These are phyloP conservation scores for Byssochlamys sp. DNA, from an alignment of 2,329 filamentous ascomycete species.

Conservation along the genomic window DNA sequence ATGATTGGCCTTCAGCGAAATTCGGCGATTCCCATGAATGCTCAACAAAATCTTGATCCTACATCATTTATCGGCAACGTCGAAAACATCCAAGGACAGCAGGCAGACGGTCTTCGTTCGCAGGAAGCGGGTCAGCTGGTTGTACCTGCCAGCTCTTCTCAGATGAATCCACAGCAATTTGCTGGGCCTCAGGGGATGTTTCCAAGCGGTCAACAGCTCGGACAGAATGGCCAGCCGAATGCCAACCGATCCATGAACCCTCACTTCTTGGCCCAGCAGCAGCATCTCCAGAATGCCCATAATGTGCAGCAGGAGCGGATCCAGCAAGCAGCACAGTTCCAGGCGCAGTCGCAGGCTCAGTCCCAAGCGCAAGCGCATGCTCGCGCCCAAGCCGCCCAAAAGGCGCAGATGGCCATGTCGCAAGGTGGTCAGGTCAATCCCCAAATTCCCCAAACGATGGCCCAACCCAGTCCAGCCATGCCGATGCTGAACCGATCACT, in stretches of 20 bases:
- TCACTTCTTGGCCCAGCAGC: slow-evolving; percentile 34
- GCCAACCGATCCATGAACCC: slow-evolving; percentile 31
- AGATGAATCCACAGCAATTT: slow-evolving; percentile 35
- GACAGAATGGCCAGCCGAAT: slow-evolving; percentile 28
- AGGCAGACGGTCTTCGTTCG: slow-evolving; percentile 52
- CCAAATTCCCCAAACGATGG: slow-evolving; percentile 28
- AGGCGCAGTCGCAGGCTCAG: slow-evolving; percentile 28
- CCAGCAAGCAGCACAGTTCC: slow-evolving; percentile 28
- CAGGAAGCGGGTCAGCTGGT: slow-evolving; percentile 54
- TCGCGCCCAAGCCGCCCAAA: slow-evolving; percentile 35
- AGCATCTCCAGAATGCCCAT: slow-evolving; percentile 32
- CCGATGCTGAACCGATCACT: slow-evolving; percentile 37
- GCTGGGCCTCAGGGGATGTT: slow-evolving; percentile 34
- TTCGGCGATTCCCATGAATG: slow-evolving; percentile 24
- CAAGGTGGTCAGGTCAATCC: slow-evolving; percentile 36
- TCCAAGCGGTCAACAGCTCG: slow-evolving; percentile 30
- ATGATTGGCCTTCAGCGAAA: slow-evolving; percentile 33
- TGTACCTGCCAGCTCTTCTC: slow-evolving; percentile 54
- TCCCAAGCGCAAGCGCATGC: slow-evolving; percentile 30
- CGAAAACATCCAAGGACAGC: slow-evolving; percentile 50
- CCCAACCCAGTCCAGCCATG: slow-evolving; percentile 33
- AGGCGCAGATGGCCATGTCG: slow-evolving; percentile 38
- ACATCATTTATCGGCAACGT: slow-evolving; percentile 38
- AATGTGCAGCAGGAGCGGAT: slow-evolving; percentile 34
- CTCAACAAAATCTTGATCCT: slow-evolving; percentile 23